Conservation (phyloP, 2,329 filamentous ascomycete species). For the Verticillium albo-atrum region DNA sequence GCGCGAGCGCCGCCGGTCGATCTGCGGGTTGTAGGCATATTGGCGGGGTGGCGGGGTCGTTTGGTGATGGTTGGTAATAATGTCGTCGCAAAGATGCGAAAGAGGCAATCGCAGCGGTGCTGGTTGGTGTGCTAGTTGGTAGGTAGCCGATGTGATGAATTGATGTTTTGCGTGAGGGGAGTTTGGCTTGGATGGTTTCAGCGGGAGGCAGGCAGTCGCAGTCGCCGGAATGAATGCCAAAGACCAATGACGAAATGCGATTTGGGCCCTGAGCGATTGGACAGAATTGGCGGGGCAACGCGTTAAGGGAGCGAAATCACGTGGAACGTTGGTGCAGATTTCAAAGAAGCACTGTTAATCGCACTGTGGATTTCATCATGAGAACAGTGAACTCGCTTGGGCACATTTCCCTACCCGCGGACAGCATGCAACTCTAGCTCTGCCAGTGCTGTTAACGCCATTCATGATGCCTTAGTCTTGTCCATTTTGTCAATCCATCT, state of each 20-base stretch:
- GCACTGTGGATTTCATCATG: no score
- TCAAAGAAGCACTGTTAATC: background rate
- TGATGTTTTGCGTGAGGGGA: background rate
- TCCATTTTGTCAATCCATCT: background rate
- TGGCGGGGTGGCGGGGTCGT: slow-evolving; percentile 7
- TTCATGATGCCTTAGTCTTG: background rate
- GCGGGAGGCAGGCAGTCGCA: background rate
- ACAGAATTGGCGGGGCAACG: slow-evolving; percentile 49
- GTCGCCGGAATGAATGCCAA: background rate
- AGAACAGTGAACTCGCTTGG: no score
- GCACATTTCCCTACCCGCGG: no score
- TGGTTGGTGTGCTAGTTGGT: background rate
- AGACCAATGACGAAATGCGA: slow-evolving; percentile 12
- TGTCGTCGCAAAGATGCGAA: slow-evolving; percentile 1
- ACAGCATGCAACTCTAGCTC: no score
- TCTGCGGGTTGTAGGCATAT: slow-evolving; percentile 46
- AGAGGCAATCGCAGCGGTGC: background rate
- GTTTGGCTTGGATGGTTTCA: background rate
- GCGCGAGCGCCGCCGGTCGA: slow-evolving; percentile 35
- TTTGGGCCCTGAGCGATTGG: background rate
- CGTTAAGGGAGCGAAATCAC: slow-evolving; percentile 44
- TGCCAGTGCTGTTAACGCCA: no score
- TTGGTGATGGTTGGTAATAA: slow-evolving; percentile 1
- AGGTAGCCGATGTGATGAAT: background rate
- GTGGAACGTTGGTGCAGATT: slow-evolving; percentile 27